Evolutionary conservation across 352 stramenopile genomes (phyloP).

Genomic region (Poterioochromonas sp.): DNA sequence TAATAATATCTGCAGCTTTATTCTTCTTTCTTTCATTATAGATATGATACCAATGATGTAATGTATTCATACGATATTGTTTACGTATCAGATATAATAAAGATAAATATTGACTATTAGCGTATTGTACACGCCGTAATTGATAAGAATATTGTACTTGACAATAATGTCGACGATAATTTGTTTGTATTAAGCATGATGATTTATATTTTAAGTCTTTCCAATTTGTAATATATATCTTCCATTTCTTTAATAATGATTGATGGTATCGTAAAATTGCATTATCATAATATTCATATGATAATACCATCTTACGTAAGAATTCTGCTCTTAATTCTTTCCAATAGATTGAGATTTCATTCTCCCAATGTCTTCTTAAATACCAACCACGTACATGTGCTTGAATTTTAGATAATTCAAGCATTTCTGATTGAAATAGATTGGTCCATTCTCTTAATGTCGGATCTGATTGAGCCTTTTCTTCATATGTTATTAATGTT

Average conservation of each 20-base stretch:
- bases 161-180: background rate
- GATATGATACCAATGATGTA: background rate
- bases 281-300: background rate
- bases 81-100: background rate
- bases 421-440: background rate
- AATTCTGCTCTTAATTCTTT: background rate
- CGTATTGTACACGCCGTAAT: background rate
- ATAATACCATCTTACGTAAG: background rate
- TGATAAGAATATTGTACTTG: background rate
- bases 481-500: background rate
- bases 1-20: background rate
- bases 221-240: background rate
- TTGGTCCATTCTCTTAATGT: background rate
- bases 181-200: background rate
- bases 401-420: background rate
- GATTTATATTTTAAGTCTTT: constrained; percentile 3
- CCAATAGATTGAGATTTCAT: background rate
- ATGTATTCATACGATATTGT: background rate
- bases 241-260: background rate
- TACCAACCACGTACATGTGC: background rate
- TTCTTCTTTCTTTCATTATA: background rate
- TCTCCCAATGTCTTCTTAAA: background rate
- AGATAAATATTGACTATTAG: background rate
- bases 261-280: background rate
- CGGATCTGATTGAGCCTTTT: background rate